Evolutionary conservation across 805 yeast genomes (phyloP).

Genomic region (Saccharomyces mikatae): DNA sequence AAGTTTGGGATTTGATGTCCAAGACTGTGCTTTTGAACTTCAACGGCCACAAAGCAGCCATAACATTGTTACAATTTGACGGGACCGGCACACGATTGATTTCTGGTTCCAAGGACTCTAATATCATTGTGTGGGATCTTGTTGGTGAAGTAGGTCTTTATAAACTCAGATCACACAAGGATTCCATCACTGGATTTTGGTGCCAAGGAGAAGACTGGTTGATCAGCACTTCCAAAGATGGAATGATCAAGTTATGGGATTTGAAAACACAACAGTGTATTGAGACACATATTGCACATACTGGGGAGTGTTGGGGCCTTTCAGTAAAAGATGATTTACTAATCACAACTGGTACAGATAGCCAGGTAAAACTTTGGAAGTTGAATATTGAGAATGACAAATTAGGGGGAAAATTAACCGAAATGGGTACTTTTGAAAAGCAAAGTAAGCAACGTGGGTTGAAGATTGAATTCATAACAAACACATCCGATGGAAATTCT

Average conservation of each 20-base stretch:
- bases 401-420: conserved; percentile 41
- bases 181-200: conserved; percentile 71
- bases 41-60: conserved; percentile 82
- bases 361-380: conserved; percentile 77
- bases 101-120: conserved; percentile 82
- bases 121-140: conserved; percentile 87
- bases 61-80: conserved; percentile 68
- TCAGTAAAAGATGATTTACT: conserved; percentile 42
- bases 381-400: conserved; percentile 43
- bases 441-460: conserved; percentile 68
- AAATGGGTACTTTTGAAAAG: conserved; percentile 62
- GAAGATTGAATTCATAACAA: conserved; percentile 42
- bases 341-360: conserved; percentile 71
- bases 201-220: conserved; percentile 64
- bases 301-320: conserved; percentile 89
- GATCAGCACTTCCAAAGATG: conserved; percentile 77
- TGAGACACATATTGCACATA: conserved; percentile 90
- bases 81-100: conserved; percentile 72
- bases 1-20: conserved; percentile 84
- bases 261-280: conserved; percentile 78
- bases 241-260: conserved; percentile 90
- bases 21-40: conserved; percentile 71
- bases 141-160: conserved; percentile 85
- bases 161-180: conserved; percentile 82
- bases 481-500: conserved; percentile 16